Percentiles rank a stretch among this genome's conserved stretches.
phyloP scores from a whole-genome alignment of 768 basidiomycete genomes.

The Trametes punicea region DNA sequence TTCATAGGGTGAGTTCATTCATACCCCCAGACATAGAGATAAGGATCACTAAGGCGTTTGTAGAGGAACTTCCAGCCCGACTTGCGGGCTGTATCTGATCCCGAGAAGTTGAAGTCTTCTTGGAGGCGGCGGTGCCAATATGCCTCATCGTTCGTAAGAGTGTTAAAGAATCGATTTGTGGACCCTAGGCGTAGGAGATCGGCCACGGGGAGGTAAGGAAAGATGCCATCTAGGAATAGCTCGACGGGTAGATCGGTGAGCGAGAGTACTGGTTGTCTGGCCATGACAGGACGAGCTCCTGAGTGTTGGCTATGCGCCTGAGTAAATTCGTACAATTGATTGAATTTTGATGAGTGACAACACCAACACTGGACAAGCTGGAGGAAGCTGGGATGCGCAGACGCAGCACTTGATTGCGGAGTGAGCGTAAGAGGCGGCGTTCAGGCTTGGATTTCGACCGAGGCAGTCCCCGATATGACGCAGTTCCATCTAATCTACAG shows the following conservation, averaged over 20 bases:
- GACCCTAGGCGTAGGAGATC: conserved; percentile 57
- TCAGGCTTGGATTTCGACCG: too few relatives aligned
- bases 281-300: background rate
- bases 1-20: conserved; percentile 12
- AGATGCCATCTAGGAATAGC: conserved; percentile 70
- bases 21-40: conserved; percentile 60
- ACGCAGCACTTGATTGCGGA: too few relatives aligned
- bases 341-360: too few relatives aligned
- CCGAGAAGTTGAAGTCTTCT: conserved; percentile 77
- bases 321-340: too few relatives aligned
- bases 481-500: background rate
- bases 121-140: conserved; percentile 73
- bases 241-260: conserved; percentile 66
- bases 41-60: conserved; percentile 56
- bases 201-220: conserved; percentile 50
- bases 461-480: background rate
- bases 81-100: conserved; percentile 65
- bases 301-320: too few relatives aligned
- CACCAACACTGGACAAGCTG: too few relatives aligned
- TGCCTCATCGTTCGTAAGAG: conserved; percentile 63
- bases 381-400: background rate
- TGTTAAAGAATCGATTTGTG: conserved; percentile 65
- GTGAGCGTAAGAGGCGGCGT: too few relatives aligned
- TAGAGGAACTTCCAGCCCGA: conserved; percentile 83
- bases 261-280: background rate